phyloP scores from a whole-genome alignment of 192 early-diverging fungal species.

The Coemansia asiatica region DNA sequence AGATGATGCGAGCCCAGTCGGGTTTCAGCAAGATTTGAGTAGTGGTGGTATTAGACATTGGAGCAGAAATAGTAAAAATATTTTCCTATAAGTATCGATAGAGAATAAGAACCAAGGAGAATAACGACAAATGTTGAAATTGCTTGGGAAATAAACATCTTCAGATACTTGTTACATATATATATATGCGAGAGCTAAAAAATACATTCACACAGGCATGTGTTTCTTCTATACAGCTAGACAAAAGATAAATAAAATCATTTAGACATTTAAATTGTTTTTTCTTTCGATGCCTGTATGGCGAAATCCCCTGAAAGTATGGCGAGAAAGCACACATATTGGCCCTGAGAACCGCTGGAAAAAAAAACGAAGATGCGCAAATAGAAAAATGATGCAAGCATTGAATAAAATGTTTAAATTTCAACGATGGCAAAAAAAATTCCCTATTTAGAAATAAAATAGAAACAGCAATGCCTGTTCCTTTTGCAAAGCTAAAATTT shows the following conservation, averaged over 20 bases:
- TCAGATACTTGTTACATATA: no score
- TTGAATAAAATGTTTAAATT: no score
- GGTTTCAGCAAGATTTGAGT: conserved; percentile 37
- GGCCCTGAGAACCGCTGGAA: neutral
- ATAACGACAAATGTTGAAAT: no score
- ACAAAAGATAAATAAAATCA: neutral
- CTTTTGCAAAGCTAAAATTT: no score
- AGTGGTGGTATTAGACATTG: conserved; percentile 18
- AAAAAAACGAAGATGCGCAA: neutral
- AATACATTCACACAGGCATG: no score
- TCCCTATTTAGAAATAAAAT: neutral
- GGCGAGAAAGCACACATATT: neutral
- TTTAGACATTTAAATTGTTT: neutral
- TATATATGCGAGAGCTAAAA: no score
- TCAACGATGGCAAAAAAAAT: no score
- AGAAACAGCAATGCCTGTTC: no score
- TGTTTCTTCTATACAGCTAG: neutral
- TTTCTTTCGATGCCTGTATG: neutral
- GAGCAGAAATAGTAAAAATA: no score
- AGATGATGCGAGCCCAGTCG: conserved; percentile 48
- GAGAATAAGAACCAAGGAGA: no score
- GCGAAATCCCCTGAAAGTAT: conserved; percentile 7
- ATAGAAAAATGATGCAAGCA: neutral
- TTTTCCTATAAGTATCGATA: no score
- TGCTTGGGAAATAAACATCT: no score